Evolutionary conservation across 208 protist genomes (phyloP).

Genomic region (Kentomonas sorsogonicus): DNA sequence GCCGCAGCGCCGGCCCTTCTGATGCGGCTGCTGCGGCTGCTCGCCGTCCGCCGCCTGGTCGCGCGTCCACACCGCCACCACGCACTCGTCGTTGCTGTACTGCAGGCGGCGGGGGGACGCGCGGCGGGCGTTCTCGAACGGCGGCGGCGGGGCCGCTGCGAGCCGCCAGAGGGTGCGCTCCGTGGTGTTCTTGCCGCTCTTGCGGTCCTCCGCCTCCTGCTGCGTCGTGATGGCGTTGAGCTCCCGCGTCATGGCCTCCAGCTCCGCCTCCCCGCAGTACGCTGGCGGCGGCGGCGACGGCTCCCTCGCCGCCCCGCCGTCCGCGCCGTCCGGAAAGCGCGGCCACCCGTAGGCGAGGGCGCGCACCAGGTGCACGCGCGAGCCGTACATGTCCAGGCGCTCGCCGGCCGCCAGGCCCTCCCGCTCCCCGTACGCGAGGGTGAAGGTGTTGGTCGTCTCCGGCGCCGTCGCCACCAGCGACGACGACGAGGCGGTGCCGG

Average conservation of each 20-base stretch:
- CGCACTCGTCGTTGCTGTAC: slow-evolving; percentile 28
- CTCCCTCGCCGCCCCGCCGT: no score
- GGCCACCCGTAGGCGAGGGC: slow-evolving; percentile 39
- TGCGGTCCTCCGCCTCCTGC: slow-evolving; percentile 14
- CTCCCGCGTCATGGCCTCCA: slow-evolving; percentile 17
- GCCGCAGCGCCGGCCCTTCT: neutral
- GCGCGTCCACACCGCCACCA: slow-evolving; percentile 36
- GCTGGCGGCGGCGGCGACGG: slow-evolving; percentile 16
- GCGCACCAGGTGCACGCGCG: slow-evolving; percentile 34
- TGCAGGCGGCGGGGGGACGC: slow-evolving; percentile 24
- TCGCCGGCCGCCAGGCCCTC: slow-evolving; percentile 60
- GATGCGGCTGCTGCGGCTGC: neutral
- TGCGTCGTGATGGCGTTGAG: slow-evolving; percentile 22
- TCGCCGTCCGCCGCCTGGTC: neutral
- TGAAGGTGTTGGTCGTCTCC: slow-evolving; percentile 62
- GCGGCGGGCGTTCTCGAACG: slow-evolving; percentile 9
- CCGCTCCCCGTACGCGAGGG: slow-evolving; percentile 50
- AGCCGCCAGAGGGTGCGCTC: neutral
- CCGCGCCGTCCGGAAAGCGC: no score
- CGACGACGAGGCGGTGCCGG: slow-evolving; percentile 22
- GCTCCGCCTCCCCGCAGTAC: slow-evolving; percentile 9
- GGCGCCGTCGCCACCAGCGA: slow-evolving; percentile 33
- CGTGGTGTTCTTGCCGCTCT: slow-evolving; percentile 10
- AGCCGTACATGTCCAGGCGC: slow-evolving; percentile 64
- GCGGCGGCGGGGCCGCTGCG: neutral